These are phyloP conservation scores for Mortierella sp. DNA, from an alignment of 371 early-diverging fungal genomes.

Conservation along the genomic window DNA sequence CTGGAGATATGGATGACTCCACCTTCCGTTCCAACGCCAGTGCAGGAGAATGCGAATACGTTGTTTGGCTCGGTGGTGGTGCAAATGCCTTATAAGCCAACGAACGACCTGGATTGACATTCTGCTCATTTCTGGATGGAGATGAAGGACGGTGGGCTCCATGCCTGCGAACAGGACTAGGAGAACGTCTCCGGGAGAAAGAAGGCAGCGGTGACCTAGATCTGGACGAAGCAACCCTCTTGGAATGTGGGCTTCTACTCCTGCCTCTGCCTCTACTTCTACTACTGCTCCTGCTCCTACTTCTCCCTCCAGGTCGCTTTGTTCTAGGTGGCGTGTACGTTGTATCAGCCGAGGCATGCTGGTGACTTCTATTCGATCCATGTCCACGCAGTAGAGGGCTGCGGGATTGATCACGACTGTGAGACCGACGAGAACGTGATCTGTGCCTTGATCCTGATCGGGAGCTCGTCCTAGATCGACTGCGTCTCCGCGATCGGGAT, in stretches of 20 bases:
- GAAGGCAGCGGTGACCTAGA: slow-evolving; percentile 22
- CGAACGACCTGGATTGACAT: background rate
- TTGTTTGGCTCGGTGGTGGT: slow-evolving; percentile 22
- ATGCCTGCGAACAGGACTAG: slow-evolving; percentile 11
- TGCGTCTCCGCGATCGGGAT: too few species aligned
- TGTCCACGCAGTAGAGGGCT: slow-evolving; percentile 7
- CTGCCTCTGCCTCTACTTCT: slow-evolving; percentile 14
- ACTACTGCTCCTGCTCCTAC: slow-evolving; percentile 6
- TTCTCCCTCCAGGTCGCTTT: too few species aligned
- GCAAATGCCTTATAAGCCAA: slow-evolving; percentile 43
- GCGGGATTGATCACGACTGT: slow-evolving; percentile 1
- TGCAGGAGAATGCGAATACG: background rate
- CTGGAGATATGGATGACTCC: background rate
- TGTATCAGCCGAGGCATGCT: background rate
- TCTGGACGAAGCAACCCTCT: background rate
- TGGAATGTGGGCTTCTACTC: slow-evolving; percentile 10
- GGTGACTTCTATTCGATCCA: slow-evolving; percentile 3
- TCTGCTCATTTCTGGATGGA: slow-evolving; percentile 1
- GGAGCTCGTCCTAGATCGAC: background rate
- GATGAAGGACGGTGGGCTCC: slow-evolving; percentile 9
- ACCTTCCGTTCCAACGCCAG: background rate
- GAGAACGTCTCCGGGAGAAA: slow-evolving; percentile 13
- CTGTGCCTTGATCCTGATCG: slow-evolving; percentile 24
- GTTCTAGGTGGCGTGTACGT: too few species aligned
- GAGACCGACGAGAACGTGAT: background rate